Evolutionary conservation across 2,329 filamentous ascomycete genomes (phyloP).

Genomic region (Neurospora crassa): DNA sequence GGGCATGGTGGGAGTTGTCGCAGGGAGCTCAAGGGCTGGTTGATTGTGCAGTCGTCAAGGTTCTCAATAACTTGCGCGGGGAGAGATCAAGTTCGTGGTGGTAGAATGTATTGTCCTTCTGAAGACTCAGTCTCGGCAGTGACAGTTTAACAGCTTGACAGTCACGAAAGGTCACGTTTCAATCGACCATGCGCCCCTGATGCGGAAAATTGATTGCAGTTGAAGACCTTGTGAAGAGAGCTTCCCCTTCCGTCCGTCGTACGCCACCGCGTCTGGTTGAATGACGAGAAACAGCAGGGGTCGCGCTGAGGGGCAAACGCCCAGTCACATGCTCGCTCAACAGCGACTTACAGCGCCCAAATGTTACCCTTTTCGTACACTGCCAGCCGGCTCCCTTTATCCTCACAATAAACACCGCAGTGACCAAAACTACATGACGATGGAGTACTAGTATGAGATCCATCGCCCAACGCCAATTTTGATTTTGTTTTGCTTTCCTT

Average conservation of each 20-base stretch:
- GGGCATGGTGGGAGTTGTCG: slow-evolving; percentile 46
- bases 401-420: neutral
- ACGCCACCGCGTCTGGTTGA: neutral
- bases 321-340: neutral
- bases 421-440: neutral
- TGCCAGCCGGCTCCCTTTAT: neutral
- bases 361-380: neutral
- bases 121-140: neutral
- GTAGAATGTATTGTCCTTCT: too few species aligned
- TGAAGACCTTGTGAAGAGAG: neutral
- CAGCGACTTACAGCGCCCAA: neutral
- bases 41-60: neutral
- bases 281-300: neutral
- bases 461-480: too few species aligned
- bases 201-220: neutral
- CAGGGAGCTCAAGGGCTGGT: neutral
- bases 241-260: neutral
- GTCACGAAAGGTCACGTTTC: neutral
- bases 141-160: neutral
- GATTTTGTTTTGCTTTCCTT: neutral
- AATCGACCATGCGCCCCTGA: neutral
- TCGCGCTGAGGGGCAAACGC: slow-evolving; percentile 6
- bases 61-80: neutral
- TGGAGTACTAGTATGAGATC: neutral
- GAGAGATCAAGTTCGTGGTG: too few species aligned